Evolutionary conservation across 441 rosid species (phyloP).

Genomic region (Metrosideros polymorpha): DNA sequence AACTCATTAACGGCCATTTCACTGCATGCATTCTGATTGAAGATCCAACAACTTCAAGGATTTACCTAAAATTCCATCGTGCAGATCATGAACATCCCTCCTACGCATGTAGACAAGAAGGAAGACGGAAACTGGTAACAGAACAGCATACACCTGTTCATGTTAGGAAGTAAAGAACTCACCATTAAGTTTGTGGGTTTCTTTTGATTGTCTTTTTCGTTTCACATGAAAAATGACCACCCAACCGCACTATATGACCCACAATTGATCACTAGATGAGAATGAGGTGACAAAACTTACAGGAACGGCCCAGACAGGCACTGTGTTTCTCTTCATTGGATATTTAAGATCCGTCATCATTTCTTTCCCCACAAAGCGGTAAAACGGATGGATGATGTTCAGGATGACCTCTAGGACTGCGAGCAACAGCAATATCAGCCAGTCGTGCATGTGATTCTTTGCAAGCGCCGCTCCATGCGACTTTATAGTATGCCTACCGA

Average conservation of each 20-base stretch:
- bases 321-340: constrained; percentile 66
- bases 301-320: constrained; percentile 81
- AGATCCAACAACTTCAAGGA: background rate
- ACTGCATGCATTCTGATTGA: background rate
- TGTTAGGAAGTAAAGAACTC: background rate
- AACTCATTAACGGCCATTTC: background rate
- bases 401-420: constrained; percentile 34
- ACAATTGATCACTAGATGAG: background rate
- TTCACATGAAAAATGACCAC: background rate
- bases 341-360: constrained; percentile 87
- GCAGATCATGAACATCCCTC: constrained; percentile 7
- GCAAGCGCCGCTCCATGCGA: constrained; percentile 64
- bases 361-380: constrained; percentile 85
- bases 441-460: constrained; percentile 61
- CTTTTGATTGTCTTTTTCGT: background rate
- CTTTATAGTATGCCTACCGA: constrained; percentile 52
- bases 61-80: constrained; percentile 7
- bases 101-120: constrained; percentile 3
- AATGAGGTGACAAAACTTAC: constrained; percentile 27
- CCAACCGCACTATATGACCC: background rate
- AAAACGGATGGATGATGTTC: constrained; percentile 55
- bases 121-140: background rate
- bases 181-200: background rate
- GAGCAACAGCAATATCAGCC: constrained; percentile 67
- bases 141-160: constrained; percentile 34